Evolutionary conservation across 2,329 filamentous ascomycete genomes (phyloP).

Genomic region (Leptographium wingfieldii): DNA sequence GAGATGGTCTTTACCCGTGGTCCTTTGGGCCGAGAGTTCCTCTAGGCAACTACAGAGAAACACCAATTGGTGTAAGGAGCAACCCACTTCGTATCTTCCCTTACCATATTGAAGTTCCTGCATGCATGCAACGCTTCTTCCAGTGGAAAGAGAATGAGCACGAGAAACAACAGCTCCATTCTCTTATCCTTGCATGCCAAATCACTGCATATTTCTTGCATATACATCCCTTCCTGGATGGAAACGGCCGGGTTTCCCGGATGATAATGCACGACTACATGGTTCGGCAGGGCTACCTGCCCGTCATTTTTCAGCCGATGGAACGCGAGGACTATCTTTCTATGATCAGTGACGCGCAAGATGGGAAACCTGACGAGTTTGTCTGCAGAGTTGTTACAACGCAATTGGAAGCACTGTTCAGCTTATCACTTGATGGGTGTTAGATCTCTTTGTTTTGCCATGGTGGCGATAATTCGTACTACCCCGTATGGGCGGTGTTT

Average conservation of each 20-base stretch:
- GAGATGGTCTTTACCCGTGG: neutral
- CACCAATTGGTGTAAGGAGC: neutral
- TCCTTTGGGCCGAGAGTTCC: neutral
- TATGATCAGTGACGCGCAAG: neutral
- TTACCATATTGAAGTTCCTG: neutral
- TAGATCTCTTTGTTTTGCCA: too few relatives aligned
- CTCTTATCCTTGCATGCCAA: neutral
- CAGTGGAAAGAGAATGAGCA: neutral
- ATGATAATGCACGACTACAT: slow-evolving; percentile 3
- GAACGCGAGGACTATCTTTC: neutral
- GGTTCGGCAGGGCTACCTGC: neutral
- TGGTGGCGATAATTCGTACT: too few relatives aligned
- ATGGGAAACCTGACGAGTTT: neutral
- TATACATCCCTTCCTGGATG: neutral
- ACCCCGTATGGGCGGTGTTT: too few relatives aligned
- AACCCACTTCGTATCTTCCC: neutral
- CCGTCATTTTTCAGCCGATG: neutral
- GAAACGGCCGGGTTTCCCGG: neutral
- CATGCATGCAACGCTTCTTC: neutral
- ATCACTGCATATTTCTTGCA: neutral
- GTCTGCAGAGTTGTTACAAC: neutral
- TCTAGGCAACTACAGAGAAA: neutral
- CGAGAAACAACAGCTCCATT: neutral
- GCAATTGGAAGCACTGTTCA: too few relatives aligned
- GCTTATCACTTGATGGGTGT: too few relatives aligned